These are phyloP conservation scores for Psidium guajava DNA, from an alignment of 345 rosid species.

Conservation along the genomic window DNA sequence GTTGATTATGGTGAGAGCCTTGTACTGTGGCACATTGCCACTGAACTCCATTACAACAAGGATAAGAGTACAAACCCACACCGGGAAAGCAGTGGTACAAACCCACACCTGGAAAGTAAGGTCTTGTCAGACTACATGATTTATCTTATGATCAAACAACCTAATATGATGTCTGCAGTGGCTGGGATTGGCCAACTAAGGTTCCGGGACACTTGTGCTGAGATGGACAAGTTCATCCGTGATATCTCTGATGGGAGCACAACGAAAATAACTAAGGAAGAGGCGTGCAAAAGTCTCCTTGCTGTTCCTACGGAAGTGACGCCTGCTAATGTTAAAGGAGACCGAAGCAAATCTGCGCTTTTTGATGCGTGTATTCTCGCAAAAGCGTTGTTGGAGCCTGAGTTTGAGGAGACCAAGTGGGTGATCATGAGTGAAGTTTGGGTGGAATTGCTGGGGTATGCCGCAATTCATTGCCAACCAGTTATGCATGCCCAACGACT, in stretches of 20 bases:
- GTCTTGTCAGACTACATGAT: not conserved
- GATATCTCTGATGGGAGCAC: not conserved
- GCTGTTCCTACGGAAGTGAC: rapidly evolving
- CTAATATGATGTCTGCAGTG: not conserved
- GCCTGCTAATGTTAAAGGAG: not conserved
- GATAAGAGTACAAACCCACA: rapidly evolving
- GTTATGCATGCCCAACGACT: not conserved
- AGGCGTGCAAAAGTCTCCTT: rapidly evolving
- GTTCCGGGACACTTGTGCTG: not conserved
- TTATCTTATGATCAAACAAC: not conserved
- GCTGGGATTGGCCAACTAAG: not conserved
- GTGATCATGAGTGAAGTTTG: rapidly evolving
- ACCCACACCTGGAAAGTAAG: no score
- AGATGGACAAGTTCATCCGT: not conserved
- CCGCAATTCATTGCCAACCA: not conserved
- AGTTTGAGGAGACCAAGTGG: not conserved
- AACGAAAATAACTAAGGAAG: rapidly evolving
- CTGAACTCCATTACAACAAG: not conserved
- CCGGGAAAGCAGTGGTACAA: no score
- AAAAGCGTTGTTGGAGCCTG: rapidly evolving
- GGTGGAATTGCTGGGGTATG: not conserved
- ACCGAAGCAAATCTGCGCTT: not conserved
- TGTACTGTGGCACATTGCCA: not conserved
- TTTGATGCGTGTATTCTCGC: not conserved
- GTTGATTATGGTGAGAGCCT: not conserved